phyloP scores from a whole-genome alignment of 129 eudicot genomes.

The Dittrichia graveolens region DNA sequence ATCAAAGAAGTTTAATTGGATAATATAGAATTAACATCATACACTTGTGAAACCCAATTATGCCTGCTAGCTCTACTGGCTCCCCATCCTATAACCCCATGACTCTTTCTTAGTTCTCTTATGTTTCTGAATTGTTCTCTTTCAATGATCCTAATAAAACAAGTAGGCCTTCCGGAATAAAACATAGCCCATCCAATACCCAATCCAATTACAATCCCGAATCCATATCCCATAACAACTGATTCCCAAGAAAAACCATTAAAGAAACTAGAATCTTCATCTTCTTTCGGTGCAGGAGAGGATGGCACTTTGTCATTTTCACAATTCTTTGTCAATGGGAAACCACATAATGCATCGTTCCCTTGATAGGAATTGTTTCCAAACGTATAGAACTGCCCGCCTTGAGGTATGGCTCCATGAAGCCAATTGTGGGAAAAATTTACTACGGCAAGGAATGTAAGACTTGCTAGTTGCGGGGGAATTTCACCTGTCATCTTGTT shows the following conservation, averaged over 20 bases:
- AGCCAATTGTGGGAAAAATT: conserved; percentile 41
- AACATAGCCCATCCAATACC: conserved; percentile 33
- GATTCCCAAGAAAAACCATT: conserved; percentile 43
- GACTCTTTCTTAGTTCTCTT: conserved; percentile 5
- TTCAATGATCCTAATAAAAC: conserved; percentile 36
- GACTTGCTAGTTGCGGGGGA: conserved; percentile 26
- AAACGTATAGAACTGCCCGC: conserved; percentile 40
- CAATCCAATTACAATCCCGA: conserved; percentile 36
- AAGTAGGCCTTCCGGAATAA: conserved; percentile 35
- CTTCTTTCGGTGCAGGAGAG: conserved; percentile 6
- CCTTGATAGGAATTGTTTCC: conserved; percentile 25
- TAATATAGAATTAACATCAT: background rate
- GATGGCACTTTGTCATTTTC: conserved; percentile 3
- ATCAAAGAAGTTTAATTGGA: too few relatives aligned
- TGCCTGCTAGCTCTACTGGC: background rate
- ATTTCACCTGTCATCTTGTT: conserved; percentile 40
- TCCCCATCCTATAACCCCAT: too few relatives aligned
- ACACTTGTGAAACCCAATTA: background rate
- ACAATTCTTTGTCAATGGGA: conserved; percentile 37
- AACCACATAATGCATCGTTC: conserved; percentile 42
- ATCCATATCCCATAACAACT: conserved; percentile 40
- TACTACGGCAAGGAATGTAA: conserved; percentile 26
- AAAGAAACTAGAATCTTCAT: conserved; percentile 25
- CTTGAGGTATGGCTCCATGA: conserved; percentile 41
- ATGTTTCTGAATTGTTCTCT: conserved; percentile 17